phyloP scores from a whole-genome alignment of 139 green algal species.

The Astrephomene gubernaculifera region DNA sequence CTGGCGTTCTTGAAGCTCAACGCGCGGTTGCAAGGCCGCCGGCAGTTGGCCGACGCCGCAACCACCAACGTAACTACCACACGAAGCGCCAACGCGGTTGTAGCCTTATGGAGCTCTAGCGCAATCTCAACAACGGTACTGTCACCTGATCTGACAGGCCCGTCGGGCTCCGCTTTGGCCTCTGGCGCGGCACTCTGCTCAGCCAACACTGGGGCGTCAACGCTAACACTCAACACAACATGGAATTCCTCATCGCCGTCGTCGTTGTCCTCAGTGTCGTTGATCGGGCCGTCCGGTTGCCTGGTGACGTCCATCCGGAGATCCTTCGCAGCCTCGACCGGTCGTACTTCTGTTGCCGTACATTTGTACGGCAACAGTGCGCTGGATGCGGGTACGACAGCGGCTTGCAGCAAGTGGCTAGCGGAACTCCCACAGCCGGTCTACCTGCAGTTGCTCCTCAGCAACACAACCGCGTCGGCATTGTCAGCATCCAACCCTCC shows the following conservation, averaged over 20 bases:
- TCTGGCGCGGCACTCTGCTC: neutral
- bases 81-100: neutral
- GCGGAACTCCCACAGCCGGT: neutral
- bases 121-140: neutral
- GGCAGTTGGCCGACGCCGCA: neutral
- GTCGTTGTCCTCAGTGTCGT: neutral
- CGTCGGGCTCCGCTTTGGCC: neutral
- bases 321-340: neutral
- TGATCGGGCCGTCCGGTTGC: neutral
- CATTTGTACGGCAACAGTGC: neutral
- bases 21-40: neutral
- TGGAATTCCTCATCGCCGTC: too few species aligned
- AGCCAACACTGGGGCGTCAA: too few species aligned
- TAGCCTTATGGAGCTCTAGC: neutral
- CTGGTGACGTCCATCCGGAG: neutral
- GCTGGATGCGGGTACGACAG: neutral
- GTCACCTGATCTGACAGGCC: neutral
- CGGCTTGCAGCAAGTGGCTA: neutral
- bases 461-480: neutral
- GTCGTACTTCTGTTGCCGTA: neutral
- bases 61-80: neutral
- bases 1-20: neutral
- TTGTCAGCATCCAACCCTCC: neutral
- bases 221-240: neutral
- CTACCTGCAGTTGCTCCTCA: conserved; percentile 16